These are phyloP conservation scores for Fusarium transvaalense DNA, from an alignment of 2,329 filamentous ascomycete genomes.

Conservation along the genomic window DNA sequence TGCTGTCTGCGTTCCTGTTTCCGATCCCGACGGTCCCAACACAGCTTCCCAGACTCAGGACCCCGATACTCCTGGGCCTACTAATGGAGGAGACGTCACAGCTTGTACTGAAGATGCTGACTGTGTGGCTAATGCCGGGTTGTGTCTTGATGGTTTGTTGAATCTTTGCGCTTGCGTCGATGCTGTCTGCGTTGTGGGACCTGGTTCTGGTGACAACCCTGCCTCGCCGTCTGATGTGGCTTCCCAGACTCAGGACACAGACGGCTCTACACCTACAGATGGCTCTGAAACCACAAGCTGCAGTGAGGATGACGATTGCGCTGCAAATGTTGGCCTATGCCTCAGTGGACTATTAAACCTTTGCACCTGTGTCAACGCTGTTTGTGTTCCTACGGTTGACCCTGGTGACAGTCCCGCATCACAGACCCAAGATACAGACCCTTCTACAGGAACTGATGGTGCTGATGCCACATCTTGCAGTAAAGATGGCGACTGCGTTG, in stretches of 20 bases:
- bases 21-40: neutral
- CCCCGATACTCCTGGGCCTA: neutral
- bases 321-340: neutral
- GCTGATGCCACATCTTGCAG: accelerated
- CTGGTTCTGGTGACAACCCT: neutral
- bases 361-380: neutral
- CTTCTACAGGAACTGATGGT: neutral
- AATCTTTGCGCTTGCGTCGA: conserved; percentile 23
- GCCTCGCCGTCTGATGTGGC: neutral
- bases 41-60: neutral
- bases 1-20: neutral
- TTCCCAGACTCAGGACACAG: neutral
- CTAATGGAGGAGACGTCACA: neutral
- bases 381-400: neutral
- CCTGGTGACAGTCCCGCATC: neutral
- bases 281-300: accelerated
- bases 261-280: neutral
- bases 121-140: conserved; percentile 2
- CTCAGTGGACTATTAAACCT: neutral
- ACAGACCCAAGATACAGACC: neutral
- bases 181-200: neutral
- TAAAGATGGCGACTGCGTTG: neutral
- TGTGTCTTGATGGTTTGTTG: conserved; percentile 4
- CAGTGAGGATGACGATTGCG: neutral
- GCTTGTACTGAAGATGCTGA: conserved; percentile 5